Base-by-base conservation (phyloP, 1,284 basidiomycete species). In the Gastroboletus turbinatus region DNA sequence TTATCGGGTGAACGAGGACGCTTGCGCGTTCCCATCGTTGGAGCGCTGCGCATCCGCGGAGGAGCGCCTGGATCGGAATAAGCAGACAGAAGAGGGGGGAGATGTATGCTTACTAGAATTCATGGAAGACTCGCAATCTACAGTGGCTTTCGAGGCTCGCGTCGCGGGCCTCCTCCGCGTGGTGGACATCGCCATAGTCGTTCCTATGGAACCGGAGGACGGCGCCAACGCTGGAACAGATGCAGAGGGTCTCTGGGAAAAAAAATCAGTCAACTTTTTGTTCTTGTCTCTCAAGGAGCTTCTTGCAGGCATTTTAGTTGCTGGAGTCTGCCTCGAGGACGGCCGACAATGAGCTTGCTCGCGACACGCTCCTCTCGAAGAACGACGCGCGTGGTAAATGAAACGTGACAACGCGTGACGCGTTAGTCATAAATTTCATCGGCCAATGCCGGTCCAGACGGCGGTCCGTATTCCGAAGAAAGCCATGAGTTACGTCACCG, bases 181-280 rank as follows among this genome's bases (percentile, higher is more conserved):
- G 49, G 53, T 32, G 14, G 60, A 25, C 44, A 23, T 29, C 17
- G 48, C 39, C 27, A 49, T 29, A 11, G 23, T 39, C 17, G 48
- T 52, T 36, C 25, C 45, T 25, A 52, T 16, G 13, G 42, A 7
- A 14, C 23, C 10, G 14, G 59, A 36, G 25, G 66, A 45, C 23
- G 52, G 43, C 45, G 50, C 46, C 29, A 25, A 21, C 14, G 53
- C 36, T 2, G 48, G 43, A 19, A 25, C 14, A 13, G 57, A 49
- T 16, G 49, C 21, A 6, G 65, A 54, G 0, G 59, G 35, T 35
- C 3, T 58, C n/a, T 57, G 67, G 7, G 23, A 8, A 29, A 70
- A 73, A 44, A 71, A 70, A 27, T 70, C 70, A 2, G 68, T 70
- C 42, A 70, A 51, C 25, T 54, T 72, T 46, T 50, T 68, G 56